Percentiles rank a stretch among this genome's conserved stretches.
These are phyloP conservation scores for Linnemannia zychae DNA, from an alignment of 192 early-diverging fungal species.

Conservation along the genomic window DNA sequence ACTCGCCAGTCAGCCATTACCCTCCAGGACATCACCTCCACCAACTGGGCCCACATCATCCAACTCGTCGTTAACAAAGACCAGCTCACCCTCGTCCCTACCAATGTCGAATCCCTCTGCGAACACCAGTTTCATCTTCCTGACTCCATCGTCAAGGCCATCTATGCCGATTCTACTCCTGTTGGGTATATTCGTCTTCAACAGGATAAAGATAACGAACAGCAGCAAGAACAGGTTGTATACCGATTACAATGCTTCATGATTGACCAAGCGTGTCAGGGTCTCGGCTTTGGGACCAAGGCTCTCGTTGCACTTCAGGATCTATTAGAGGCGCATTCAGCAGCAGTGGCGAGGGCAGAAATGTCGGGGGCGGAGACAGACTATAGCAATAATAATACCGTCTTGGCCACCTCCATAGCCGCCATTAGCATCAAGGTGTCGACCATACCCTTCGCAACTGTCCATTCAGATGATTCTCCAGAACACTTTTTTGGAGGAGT, in stretches of 20 bases:
- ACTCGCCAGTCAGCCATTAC: conserved; percentile 33
- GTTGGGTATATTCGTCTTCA: conserved; percentile 40
- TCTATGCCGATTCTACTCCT: conserved; percentile 39
- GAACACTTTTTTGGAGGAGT: conserved; percentile 36
- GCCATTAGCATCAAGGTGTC: not conserved
- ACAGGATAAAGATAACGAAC: not conserved
- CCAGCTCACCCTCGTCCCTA: conserved; percentile 14
- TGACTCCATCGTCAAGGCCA: conserved; percentile 22
- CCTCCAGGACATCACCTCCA: conserved; percentile 26
- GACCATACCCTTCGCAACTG: conserved; percentile 17
- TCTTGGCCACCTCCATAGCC: too few species aligned
- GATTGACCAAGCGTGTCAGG: conserved; percentile 38
- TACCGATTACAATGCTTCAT: conserved; percentile 23
- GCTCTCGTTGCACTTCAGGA: conserved; percentile 20
- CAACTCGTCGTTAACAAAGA: conserved; percentile 40
- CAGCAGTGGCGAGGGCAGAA: not conserved
- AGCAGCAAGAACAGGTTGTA: not conserved
- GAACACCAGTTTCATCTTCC: conserved; percentile 43
- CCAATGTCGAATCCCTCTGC: conserved; percentile 47
- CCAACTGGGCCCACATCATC: conserved; percentile 31
- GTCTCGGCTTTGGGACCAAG: conserved; percentile 42
- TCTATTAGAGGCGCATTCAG: not conserved
- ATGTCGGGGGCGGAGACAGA: not conserved
- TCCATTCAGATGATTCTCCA: conserved; percentile 40
- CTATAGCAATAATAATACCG: not conserved